Evolutionary conservation across 257 asterid genomes (phyloP).

Genomic region (Capsicum chinense): DNA sequence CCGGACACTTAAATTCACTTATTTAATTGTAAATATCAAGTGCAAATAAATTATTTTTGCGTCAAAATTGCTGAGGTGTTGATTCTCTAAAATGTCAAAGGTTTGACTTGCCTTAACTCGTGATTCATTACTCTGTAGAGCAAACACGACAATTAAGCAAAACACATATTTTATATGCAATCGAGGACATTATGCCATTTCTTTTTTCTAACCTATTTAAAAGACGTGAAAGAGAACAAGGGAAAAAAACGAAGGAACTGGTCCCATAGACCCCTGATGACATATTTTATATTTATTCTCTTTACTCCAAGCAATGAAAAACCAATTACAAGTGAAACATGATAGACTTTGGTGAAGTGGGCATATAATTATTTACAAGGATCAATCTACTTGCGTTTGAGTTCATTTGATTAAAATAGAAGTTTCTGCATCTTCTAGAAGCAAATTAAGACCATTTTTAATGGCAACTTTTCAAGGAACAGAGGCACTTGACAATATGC

Average conservation of each 20-base stretch:
- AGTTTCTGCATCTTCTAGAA: conserved; percentile 25
- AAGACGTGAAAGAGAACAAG: neutral
- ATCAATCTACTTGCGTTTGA: neutral
- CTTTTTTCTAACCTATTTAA: neutral
- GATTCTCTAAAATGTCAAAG: conserved; percentile 44
- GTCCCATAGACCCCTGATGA: neutral
- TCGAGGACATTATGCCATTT: conserved; percentile 7
- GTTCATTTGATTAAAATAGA: neutral
- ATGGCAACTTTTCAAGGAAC: neutral
- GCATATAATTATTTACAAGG: neutral
- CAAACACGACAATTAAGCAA: conserved; percentile 28
- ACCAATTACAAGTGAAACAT: neutral
- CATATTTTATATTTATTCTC: conserved; percentile 14
- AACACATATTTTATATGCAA: neutral
- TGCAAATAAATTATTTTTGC: neutral
- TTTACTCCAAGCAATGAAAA: neutral
- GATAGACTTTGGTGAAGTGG: neutral
- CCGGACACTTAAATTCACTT: neutral
- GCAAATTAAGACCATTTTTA: neutral
- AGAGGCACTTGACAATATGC: neutral
- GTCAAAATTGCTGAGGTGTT: neutral
- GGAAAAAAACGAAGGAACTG: neutral
- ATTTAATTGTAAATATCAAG: neutral
- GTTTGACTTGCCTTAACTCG: conserved; percentile 36
- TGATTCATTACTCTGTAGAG: conserved; percentile 14